Base-by-base conservation (phyloP, 306 rosid genomes). In the Trifolium dubium region DNA sequence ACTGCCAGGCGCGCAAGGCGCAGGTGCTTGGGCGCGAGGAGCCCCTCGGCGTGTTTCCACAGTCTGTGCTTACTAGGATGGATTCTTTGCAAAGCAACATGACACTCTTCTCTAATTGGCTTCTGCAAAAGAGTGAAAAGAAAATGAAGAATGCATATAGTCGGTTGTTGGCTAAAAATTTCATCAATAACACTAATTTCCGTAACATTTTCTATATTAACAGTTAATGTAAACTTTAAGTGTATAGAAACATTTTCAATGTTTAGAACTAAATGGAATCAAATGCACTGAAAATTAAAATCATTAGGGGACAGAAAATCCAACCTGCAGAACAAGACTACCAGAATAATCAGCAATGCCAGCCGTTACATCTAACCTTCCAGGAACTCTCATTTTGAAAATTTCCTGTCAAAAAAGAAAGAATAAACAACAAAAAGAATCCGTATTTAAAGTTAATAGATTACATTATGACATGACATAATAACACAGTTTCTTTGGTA, bases 281-380 rank as follows among this genome's bases (percentile, higher is more conserved):
- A 74, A 67, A 77, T 80, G 69, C 68, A 68, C 32, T 14, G 72
- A 39, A 81, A 60, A 44, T 3, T 44, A 44, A 47, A 79, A 50
- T 35, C 63, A 18, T 54, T 11, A 31, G 64, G 72, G 67, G 74
- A 75, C 19, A 49, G 66, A 78, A 23, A 82, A 61, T 44, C 29
- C 59, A 56, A 93, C 97, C 97, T 94, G 99, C 76, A 95, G 92
- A 51, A 95, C 99, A 73, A 95, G 97, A 79, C 97, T 89, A 80
- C 99, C 99, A 60, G 99, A 95, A 79, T 95, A 95, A 83, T 95
- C 99, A 66, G 98, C 99, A 80, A 95, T 95, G 47, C 99, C 99
- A 60, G 98, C 99, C 99, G 92, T 95, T 35, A 92, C 98, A 74
- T 95, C 98, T 77, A 95, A 80, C 73, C 99, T 88, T 76, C 99